Conservation (phyloP, 768 basidiomycete species). For the Agaricus bisporus region DNA sequence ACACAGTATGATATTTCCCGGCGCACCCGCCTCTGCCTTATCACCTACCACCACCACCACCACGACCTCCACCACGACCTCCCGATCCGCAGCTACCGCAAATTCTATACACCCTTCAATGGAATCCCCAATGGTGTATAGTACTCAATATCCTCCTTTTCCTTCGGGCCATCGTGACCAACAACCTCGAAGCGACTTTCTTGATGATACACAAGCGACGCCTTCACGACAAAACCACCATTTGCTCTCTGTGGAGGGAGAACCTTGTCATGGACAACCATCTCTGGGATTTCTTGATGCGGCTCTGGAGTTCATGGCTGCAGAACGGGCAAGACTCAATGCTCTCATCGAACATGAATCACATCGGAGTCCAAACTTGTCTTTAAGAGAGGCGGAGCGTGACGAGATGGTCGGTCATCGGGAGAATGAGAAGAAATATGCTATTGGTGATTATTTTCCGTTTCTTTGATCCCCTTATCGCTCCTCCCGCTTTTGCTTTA, state of each 20-base stretch:
- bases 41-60: background rate
- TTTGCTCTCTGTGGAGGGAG: conserved; percentile 4
- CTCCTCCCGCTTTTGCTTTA: background rate
- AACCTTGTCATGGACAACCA: conserved; percentile 35
- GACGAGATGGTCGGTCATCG: background rate
- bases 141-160: background rate
- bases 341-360: conserved; percentile 36
- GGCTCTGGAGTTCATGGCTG: conserved; percentile 69
- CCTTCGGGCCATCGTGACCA: conserved; percentile 1
- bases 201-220: background rate
- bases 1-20: background rate
- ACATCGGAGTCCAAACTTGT: conserved; percentile 1
- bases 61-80: background rate
- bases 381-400: background rate
- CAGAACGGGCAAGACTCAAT: conserved; percentile 55
- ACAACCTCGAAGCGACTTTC: background rate
- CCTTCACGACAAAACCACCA: background rate
- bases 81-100: background rate
- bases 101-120: background rate
- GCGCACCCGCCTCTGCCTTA: background rate
- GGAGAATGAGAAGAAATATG: background rate
- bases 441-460: conserved; percentile 10
- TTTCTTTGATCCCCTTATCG: conserved; percentile 1
- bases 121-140: background rate
- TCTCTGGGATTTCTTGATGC: conserved; percentile 70